Percentiles rank a stretch among this genome's conserved stretches.
These are phyloP conservation scores for Hanseniaspora nectarophila DNA, from an alignment of 805 yeast species.

Conservation along the genomic window DNA sequence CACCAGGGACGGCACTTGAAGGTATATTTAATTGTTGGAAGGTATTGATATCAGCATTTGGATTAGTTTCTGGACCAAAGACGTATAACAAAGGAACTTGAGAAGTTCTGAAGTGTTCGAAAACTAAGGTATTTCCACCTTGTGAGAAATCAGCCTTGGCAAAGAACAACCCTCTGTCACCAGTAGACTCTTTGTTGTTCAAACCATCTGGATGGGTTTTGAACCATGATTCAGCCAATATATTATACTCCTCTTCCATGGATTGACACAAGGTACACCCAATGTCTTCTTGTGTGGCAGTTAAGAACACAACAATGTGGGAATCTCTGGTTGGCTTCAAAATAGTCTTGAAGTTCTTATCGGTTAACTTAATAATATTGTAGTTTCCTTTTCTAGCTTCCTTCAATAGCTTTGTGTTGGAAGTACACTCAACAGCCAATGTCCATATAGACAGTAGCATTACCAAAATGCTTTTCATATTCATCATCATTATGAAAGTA, in stretches of 20 bases:
- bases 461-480: background rate
- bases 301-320: constrained; percentile 54
- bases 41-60: constrained; percentile 30
- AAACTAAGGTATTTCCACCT: constrained; percentile 37
- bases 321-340: constrained; percentile 57
- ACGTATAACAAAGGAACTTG: constrained; percentile 69
- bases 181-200: constrained; percentile 19
- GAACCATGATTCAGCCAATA: constrained; percentile 53
- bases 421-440: constrained; percentile 18
- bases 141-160: constrained; percentile 62
- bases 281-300: constrained; percentile 62
- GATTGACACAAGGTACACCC: constrained; percentile 67
- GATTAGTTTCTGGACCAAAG: constrained; percentile 39
- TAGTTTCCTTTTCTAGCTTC: constrained; percentile 25
- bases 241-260: constrained; percentile 51
- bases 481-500: background rate
- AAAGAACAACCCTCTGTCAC: constrained; percentile 43
- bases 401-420: constrained; percentile 22
- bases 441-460: constrained; percentile 1
- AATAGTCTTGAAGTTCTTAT: constrained; percentile 44
- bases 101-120: constrained; percentile 37
- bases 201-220: constrained; percentile 44
- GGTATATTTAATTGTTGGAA: constrained; percentile 27
- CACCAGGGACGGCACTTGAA: constrained; percentile 24
- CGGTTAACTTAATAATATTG: constrained; percentile 41